phyloP scores from a whole-genome alignment of 192 early-diverging fungal genomes.

The Podila verticillata region DNA sequence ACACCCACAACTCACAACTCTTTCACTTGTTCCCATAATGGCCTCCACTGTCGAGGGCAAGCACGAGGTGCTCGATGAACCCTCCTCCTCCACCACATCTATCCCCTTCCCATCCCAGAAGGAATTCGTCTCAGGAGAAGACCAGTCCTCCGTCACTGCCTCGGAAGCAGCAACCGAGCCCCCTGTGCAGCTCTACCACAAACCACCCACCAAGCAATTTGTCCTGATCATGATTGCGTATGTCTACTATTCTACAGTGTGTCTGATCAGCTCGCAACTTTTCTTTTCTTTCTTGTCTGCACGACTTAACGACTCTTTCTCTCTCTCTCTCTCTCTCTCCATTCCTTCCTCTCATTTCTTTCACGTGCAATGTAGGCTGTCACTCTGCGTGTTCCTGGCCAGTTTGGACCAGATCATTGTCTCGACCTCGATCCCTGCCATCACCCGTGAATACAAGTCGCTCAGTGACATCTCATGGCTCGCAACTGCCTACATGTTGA shows the following conservation, averaged over 20 bases:
- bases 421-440: constrained; percentile 60
- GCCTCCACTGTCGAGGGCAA: not conserved
- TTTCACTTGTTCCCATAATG: not conserved
- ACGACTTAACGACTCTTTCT: not conserved
- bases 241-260: not conserved
- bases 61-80: not conserved
- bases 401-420: constrained; percentile 67
- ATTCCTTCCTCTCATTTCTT: not conserved
- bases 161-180: constrained; percentile 12
- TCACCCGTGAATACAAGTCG: constrained; percentile 57
- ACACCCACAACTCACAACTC: no score
- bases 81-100: not conserved
- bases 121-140: constrained; percentile 5
- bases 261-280: not conserved
- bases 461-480: constrained; percentile 82
- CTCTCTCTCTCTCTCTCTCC: not conserved
- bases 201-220: constrained; percentile 44
- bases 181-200: constrained; percentile 19
- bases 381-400: constrained; percentile 51
- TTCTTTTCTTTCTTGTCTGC: not conserved
- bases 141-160: constrained; percentile 24
- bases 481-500: constrained; percentile 78
- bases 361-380: constrained; percentile 10
- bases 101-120: not conserved
- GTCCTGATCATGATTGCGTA: constrained; percentile 43